A percentile compares a stretch with the other conserved stretches of the same genome.
phyloP scores from a whole-genome alignment of 106 monocot genomes.

The Chionographis japonica region DNA sequence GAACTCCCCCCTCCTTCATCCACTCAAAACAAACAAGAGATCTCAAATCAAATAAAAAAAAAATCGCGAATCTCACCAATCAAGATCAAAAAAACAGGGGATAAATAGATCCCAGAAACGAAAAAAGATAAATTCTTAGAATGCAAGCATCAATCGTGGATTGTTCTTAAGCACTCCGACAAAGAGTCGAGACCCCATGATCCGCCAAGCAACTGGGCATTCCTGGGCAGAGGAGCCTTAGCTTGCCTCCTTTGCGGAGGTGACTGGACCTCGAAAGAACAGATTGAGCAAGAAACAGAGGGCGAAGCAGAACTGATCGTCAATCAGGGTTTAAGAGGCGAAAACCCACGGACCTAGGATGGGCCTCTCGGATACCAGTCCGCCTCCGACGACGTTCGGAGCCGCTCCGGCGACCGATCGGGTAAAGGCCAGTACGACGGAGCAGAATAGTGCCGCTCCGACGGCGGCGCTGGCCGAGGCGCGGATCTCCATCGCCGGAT shows the following conservation, averaged over 20 bases:
- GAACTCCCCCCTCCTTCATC: conserved; percentile 31
- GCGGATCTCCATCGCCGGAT: neutral
- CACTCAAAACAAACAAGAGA: neutral
- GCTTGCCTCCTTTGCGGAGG: too few species aligned
- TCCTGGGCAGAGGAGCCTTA: too few species aligned
- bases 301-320: neutral
- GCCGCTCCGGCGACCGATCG: neutral
- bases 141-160: too few species aligned
- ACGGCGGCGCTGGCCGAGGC: neutral
- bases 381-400: neutral
- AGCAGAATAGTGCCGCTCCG: neutral
- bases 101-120: too few species aligned
- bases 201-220: too few species aligned
- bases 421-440: neutral
- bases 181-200: too few species aligned
- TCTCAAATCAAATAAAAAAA: neutral
- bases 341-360: too few species aligned
- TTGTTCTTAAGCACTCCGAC: too few species aligned
- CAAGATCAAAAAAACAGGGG: neutral
- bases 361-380: neutral
- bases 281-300: too few species aligned
- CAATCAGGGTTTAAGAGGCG: too few species aligned
- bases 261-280: too few species aligned
- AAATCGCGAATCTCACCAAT: neutral
- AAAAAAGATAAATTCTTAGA: too few species aligned